Conservation (phyloP, 2,329 filamentous ascomycete genomes). For the Pestalotiopsis sp. region DNA sequence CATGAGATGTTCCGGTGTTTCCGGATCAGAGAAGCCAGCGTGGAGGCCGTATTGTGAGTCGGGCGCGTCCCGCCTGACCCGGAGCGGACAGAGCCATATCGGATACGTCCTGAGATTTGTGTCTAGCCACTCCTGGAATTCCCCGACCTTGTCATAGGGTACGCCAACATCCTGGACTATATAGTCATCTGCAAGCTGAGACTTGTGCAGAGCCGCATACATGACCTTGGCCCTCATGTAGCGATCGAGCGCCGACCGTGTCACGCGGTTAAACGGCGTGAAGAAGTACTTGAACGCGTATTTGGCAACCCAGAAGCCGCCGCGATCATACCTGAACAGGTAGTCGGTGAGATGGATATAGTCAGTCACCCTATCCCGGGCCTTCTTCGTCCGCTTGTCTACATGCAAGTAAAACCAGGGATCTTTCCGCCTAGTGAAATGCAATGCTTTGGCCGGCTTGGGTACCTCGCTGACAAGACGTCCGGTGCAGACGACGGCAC, state of each 20-base stretch:
- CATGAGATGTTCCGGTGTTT: slow-evolving; percentile 45
- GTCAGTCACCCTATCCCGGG: slow-evolving; percentile 43
- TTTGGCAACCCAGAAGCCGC: slow-evolving; percentile 68
- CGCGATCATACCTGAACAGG: slow-evolving; percentile 72
- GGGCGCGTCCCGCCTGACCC: slow-evolving; percentile 43
- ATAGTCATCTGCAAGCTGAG: slow-evolving; percentile 60
- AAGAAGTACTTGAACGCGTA: slow-evolving; percentile 68
- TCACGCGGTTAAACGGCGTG: slow-evolving; percentile 66
- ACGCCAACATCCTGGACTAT: slow-evolving; percentile 68
- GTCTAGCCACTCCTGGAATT: slow-evolving; percentile 54
- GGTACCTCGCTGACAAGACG: slow-evolving; percentile 53
- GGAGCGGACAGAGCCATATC: slow-evolving; percentile 59
- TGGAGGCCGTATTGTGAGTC: slow-evolving; percentile 50
- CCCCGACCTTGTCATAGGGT: slow-evolving; percentile 42
- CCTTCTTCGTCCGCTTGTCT: slow-evolving; percentile 38
- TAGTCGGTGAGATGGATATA: slow-evolving; percentile 67
- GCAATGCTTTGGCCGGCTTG: slow-evolving; percentile 33
- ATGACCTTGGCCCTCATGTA: slow-evolving; percentile 67
- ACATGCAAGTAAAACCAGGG: slow-evolving; percentile 78
- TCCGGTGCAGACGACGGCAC: slow-evolving; percentile 65
- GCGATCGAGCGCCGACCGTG: slow-evolving; percentile 62
- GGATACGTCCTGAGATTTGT: slow-evolving; percentile 51
- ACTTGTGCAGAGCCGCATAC: slow-evolving; percentile 67
- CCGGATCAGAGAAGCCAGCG: slow-evolving; percentile 44
- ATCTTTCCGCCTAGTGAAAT: slow-evolving; percentile 62